These are phyloP conservation scores for Dactylellina cionopaga DNA, from an alignment of 2,329 filamentous ascomycete genomes.

Conservation along the genomic window DNA sequence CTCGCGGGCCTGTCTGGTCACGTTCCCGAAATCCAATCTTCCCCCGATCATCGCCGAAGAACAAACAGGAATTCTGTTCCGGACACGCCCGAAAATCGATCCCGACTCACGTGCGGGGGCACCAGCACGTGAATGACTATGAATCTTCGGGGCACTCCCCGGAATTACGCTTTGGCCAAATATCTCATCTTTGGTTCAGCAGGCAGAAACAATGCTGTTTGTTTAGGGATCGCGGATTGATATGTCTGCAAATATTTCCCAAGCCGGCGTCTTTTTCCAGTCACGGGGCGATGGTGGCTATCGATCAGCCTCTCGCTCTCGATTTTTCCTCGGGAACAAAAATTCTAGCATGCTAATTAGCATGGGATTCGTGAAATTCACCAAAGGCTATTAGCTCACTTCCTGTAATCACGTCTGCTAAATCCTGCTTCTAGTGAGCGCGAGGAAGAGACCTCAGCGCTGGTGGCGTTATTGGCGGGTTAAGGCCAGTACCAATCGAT, in stretches of 20 bases:
- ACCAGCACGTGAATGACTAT: not conserved
- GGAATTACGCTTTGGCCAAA: not conserved
- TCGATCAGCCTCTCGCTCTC: too few species aligned
- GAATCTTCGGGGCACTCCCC: constrained; percentile 11
- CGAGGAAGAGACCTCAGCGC: constrained; percentile 18
- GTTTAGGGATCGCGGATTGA: too few species aligned
- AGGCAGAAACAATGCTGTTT: too few species aligned
- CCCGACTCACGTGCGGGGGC: not conserved
- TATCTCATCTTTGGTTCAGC: too few species aligned
- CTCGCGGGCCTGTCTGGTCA: not conserved
- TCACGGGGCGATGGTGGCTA: not conserved
- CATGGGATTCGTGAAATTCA: not conserved
- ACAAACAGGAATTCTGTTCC: not conserved
- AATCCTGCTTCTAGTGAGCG: too few species aligned
- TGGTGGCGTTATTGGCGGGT: constrained; percentile 18
- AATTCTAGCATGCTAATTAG: too few species aligned
- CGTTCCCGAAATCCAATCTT: not conserved
- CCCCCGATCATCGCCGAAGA: not conserved
- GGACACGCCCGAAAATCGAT: not conserved
- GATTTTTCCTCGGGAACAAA: not conserved
- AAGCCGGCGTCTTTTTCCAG: not conserved
- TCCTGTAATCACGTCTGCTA: too few species aligned
- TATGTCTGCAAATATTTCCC: not conserved
- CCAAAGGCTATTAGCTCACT: too few species aligned
- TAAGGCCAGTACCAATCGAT: not conserved